Evolutionary conservation across 371 early-diverging fungal species (phyloP), one percentile per base, ranked within the genome.

Genomic region (Chytridium lagenaria): DNA sequence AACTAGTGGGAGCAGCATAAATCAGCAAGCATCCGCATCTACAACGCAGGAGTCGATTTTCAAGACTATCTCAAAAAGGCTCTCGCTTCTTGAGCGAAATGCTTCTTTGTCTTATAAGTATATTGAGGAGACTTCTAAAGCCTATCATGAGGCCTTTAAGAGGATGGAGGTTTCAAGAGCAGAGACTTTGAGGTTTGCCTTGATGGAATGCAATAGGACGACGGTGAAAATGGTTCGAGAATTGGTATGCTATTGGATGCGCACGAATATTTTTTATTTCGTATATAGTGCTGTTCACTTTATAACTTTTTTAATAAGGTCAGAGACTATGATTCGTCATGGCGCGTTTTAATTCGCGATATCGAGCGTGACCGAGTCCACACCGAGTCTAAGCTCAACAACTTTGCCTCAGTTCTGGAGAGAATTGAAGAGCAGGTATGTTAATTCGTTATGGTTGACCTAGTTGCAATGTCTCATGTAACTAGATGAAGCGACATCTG

Each of bases 61-160:
- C 81, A 94, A 94, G 70, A 94, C 90, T 2, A 95, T 97, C 50
- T 90, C 93, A 87, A 93, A 93, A 67, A 87, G 98, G 16, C 82
- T 97, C 0, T 82, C 81, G 52, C 82, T 86, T 22, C 82, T 96
- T 7, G 97, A 96, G 78, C 78, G 89, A 30, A 94, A 94, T 76
- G 86, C 92, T 15, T 90, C 94, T 0, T 72, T 94, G 30, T 90
- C 93, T 2, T 90, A 91, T 70, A 87, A 88, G 63, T 94, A 91
- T 69, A 80, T 96, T 74, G 94, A 95, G 70, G 94, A 95, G 69
- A 94, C 95, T 77, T 92, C 89, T 74, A 86, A 88, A 63, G 88
- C 90, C 70, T 84, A 94, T 36, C 92, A 92, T 77, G 88, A 91
- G 3, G 88, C 93, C 5, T 86, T 95, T 65, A 73, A 79, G 22